phyloP scores from a whole-genome alignment of 2,329 filamentous ascomycete genomes.

The Pseudogymnoascus sp. region DNA sequence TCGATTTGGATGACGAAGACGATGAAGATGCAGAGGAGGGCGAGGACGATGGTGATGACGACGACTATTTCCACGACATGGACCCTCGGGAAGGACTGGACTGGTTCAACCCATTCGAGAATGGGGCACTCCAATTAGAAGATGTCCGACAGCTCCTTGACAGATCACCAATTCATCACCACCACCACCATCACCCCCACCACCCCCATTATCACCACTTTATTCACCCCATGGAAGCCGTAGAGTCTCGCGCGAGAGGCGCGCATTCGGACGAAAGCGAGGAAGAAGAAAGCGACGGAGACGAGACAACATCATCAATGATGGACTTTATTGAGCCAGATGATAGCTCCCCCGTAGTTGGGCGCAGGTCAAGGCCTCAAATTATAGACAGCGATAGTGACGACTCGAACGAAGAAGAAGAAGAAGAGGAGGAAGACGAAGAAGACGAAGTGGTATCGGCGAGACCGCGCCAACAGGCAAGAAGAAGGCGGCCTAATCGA shows the following conservation, averaged over 20 bases:
- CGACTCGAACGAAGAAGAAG: conserved; percentile 14
- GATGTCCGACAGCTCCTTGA: not conserved
- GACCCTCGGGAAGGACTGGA: not conserved
- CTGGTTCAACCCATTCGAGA: not conserved
- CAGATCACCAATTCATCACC: conserved; percentile 6
- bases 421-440: conserved; percentile 21
- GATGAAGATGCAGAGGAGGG: conserved; percentile 16
- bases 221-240: not conserved
- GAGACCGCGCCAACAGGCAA: conserved; percentile 10
- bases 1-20: conserved; percentile 26
- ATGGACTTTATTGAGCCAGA: conserved; percentile 11
- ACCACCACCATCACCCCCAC: conserved; percentile 12
- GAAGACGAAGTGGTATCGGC: conserved; percentile 9
- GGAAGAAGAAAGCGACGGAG: conserved; percentile 8
- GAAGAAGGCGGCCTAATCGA: not conserved
- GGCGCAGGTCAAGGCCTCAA: conserved; percentile 4
- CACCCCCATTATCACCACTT: not conserved
- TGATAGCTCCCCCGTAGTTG: not conserved
- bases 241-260: conserved; percentile 12
- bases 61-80: conserved; percentile 2
- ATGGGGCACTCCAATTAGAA: not conserved
- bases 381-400: conserved; percentile 13
- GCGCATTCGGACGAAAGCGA: conserved; percentile 12
- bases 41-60: not conserved
- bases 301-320: conserved; percentile 13